Base-by-base conservation (phyloP, 306 rosid genomes). In the Vigna reflexopilosa region DNA sequence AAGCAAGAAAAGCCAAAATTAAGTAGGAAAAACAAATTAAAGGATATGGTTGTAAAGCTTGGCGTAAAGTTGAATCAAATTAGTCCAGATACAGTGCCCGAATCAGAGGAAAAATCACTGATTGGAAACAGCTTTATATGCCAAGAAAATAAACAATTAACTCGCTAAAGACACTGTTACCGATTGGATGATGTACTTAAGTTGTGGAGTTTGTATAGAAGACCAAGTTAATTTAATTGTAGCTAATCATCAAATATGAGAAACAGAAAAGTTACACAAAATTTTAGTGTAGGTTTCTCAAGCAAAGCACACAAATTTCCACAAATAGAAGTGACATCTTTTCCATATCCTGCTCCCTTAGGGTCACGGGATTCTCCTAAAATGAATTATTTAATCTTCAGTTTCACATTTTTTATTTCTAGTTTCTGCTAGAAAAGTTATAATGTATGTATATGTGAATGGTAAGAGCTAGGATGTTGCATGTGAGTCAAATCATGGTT, bases 51-150 rank as follows among this genome's bases (percentile, higher is more conserved):
- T 67, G 72, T 48, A 80, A 81, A 77, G 87, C 70, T 80, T 86
- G 82, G 83, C 71, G 87, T 80, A 77, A 86, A 57, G 49, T 80
- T 83, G 77, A 83, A 86, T 83, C 85, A 86, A 83, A 81, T 70
- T 73, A 77, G 83, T 63, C 58, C 58, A 42, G 63, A 75, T 59
- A 70, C 80, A 76, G 58, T 77, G 80, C 59, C 84, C 77, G 52
- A 63, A 77, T 73, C 10, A 76, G 54, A 56, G 79, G 82, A 16
- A 22, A 69, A 57, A 50, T 16, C 26, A 61, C 71, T 62, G 70
- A 79, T 83, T 51, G 71, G 73, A 51, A 48, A 47, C 77, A n/a
- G 49, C 64, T 68, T 83, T 74, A 62, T 68, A n/a, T 74, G 57
- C 24, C 81, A 1, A 65, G 3, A 67, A 17, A 59, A 17, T 30